A percentile compares a stretch with the other conserved stretches of the same genome.
Conservation (phyloP, 345 rosid species). For the Populus davidiana region DNA sequence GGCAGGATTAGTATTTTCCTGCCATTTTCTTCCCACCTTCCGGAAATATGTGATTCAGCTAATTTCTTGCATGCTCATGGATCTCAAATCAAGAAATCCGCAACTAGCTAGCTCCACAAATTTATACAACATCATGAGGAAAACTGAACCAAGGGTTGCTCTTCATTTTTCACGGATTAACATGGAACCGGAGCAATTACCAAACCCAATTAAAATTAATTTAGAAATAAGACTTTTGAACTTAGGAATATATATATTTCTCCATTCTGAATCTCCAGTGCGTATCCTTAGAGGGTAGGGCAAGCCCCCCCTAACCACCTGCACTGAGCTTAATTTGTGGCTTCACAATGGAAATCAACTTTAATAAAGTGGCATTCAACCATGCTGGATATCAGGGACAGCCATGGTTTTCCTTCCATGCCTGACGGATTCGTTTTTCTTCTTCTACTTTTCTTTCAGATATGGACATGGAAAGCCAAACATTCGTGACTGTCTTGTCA, state of each 20-base stretch:
- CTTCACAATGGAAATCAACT: neutral
- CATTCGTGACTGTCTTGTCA: neutral
- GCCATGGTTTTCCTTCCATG: neutral
- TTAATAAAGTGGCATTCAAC: neutral
- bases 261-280: neutral
- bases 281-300: neutral
- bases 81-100: neutral
- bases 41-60: neutral
- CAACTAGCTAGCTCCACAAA: neutral
- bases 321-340: neutral
- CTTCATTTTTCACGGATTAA: neutral
- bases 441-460: neutral
- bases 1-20: neutral
- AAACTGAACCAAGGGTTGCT: neutral
- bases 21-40: slow-evolving; percentile 6
- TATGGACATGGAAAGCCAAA: neutral
- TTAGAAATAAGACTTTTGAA: neutral
- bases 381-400: neutral
- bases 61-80: neutral
- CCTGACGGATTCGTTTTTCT: neutral
- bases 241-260: neutral
- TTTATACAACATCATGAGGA: neutral
- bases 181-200: too few species aligned
- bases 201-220: neutral
- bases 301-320: neutral